Base-by-base conservation (phyloP, 2,329 filamentous ascomycete genomes). In the Microthyrium microscopicum region DNA sequence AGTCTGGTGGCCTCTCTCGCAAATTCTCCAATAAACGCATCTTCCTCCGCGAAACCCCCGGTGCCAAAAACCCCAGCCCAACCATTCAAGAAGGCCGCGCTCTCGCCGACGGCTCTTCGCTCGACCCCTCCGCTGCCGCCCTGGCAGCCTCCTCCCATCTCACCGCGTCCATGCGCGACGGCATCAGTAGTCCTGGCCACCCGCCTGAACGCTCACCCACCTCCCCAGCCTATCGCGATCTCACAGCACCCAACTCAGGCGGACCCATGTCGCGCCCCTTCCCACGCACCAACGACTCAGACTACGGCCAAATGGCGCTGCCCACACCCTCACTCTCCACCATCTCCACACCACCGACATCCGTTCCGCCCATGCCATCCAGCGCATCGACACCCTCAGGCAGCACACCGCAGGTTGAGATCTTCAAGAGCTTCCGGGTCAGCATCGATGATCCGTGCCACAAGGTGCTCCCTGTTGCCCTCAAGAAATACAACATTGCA, bases 401-500 rank as follows among this genome's bases (percentile, higher is more conserved):
- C 9, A 45, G 52, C 34, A 64, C 64, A 39, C 59, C 60, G 8
- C 59, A 63, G 44, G 85, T 94, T 39, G 89, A 98, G 55, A 94
- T 98, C 39, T 95, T 95, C 73, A 98, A 98, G 55, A 92, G 82
- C 1, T 98, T 98, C 68, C 77, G 87, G 25, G 89, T 98, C 40
- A 89, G 81, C 51, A 91, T 95, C 70, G 89, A 98, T 45, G 89
- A 98, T 49, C 89, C 89, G 3, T 98, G 89, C 59, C 80, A 93
- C 61, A 94, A 94, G 53, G 89, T 98, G 19, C 66, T 98, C 2
- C 89, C 89, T 2, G 89, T 91, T 12, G 89, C 89, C 3, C 68
- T 98, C 13, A 91, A 91, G 53, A 93, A 94, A 53, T 98, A 98
- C 59, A 89, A 95, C 51, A 98, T 98, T 61, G 87, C 91, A 44